phyloP scores from a whole-genome alignment of 331 rosid species.

The Quercus lobata region DNA sequence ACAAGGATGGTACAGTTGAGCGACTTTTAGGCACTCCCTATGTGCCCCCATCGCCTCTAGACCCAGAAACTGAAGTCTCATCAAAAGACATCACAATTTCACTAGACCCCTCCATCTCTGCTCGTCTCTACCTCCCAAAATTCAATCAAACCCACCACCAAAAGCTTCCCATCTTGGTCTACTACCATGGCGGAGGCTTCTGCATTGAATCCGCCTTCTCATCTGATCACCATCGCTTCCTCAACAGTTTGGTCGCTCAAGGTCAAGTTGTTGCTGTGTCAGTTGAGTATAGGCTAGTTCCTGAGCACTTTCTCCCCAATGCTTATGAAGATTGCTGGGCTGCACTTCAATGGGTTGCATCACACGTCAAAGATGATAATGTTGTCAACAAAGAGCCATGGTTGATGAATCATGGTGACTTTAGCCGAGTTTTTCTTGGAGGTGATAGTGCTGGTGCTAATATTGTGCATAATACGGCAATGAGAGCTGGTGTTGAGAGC shows the following conservation, averaged over 20 bases:
- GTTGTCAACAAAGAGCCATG: slow-evolving; percentile 33
- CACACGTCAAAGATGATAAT: background rate
- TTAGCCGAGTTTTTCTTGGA: slow-evolving; percentile 36
- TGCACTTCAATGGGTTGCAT: slow-evolving; percentile 45
- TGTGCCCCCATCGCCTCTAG: slow-evolving; percentile 15
- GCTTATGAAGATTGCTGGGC: slow-evolving; percentile 56
- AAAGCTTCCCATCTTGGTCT: slow-evolving; percentile 46
- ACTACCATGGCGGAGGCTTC: slow-evolving; percentile 51
- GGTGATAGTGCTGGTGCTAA: slow-evolving; percentile 69
- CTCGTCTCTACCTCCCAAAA: slow-evolving; percentile 46
- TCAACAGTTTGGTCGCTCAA: slow-evolving; percentile 26
- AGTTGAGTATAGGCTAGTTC: slow-evolving; percentile 53
- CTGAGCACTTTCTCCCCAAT: slow-evolving; percentile 44
- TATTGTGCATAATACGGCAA: slow-evolving; percentile 38
- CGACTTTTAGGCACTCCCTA: slow-evolving; percentile 15
- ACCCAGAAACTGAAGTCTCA: slow-evolving; percentile 34
- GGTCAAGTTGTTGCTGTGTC: slow-evolving; percentile 32
- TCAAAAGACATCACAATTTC: slow-evolving; percentile 46
- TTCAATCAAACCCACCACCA: background rate
- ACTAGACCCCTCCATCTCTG: slow-evolving; percentile 25
- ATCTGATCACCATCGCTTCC: slow-evolving; percentile 8
- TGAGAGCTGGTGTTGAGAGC: slow-evolving; percentile 33
- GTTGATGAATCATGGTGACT: slow-evolving; percentile 32
- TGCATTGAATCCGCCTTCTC: slow-evolving; percentile 42
- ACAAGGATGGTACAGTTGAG: slow-evolving; percentile 45